Conservation (phyloP, 129 eudicot species). For the Mikania micrantha region DNA sequence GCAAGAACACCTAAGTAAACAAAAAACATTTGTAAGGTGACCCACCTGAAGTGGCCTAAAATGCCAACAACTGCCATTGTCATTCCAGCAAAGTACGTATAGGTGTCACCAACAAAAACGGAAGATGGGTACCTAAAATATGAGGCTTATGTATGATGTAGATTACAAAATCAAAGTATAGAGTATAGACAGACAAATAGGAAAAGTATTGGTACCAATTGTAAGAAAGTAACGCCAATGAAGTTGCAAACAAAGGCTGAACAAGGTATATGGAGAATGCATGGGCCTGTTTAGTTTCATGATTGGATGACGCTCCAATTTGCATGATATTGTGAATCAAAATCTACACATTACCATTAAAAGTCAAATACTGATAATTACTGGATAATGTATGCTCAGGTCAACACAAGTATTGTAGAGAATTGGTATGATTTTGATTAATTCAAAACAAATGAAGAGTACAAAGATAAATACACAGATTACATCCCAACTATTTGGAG, state of each 20-base stretch:
- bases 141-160: conserved; percentile 1
- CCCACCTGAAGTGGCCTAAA: conserved; percentile 94
- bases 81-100: conserved; percentile 98
- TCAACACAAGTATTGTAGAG: neutral
- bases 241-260: conserved; percentile 93
- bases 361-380: conserved; percentile 23
- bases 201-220: conserved; percentile 57
- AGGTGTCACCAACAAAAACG: conserved; percentile 97
- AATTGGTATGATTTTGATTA: too few relatives aligned
- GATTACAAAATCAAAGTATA: neutral
- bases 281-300: conserved; percentile 90
- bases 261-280: conserved; percentile 91
- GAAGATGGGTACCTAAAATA: conserved; percentile 89
- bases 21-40: neutral
- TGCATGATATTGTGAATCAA: conserved; percentile 90
- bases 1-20: neutral
- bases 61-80: conserved; percentile 97
- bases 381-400: neutral
- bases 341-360: conserved; percentile 44
- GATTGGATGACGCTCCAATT: conserved; percentile 75
- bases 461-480: too few relatives aligned
- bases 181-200: neutral
- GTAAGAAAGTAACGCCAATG: conserved; percentile 86
- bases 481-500: too few relatives aligned
- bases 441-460: too few relatives aligned